Conservation (phyloP, 148 eudicot genomes). For the Mesembryanthemum crystallinum region DNA sequence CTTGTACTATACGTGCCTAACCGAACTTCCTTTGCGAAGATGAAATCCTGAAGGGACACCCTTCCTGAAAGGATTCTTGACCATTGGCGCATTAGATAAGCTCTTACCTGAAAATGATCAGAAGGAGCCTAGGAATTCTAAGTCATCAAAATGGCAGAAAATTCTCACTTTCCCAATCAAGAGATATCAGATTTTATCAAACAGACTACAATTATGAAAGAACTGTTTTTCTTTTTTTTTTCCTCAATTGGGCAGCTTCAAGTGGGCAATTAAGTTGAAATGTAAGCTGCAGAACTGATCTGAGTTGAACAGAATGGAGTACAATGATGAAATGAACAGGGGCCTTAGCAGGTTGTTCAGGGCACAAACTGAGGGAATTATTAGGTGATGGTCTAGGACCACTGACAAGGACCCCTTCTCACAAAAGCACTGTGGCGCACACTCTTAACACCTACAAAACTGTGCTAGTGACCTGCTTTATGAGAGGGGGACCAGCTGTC, state of each 20-base stretch:
- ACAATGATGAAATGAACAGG: no score
- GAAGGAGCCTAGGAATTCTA: not conserved
- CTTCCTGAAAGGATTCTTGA: constrained; percentile 74
- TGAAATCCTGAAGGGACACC: constrained; percentile 76
- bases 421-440: no score
- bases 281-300: no score
- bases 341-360: not conserved
- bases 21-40: constrained; percentile 96
- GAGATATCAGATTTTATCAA: not conserved
- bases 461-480: no score
- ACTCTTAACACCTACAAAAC: no score
- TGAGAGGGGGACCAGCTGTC: no score
- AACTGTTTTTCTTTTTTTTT: not conserved
- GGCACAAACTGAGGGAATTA: not conserved
- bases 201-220: not conserved
- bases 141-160: not conserved
- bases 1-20: constrained; percentile 78
- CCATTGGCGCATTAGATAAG: constrained; percentile 84
- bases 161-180: not conserved
- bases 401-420: no score
- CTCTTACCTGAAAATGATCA: constrained; percentile 52
- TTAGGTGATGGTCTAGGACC: not conserved
- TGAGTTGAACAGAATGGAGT: no score
- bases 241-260: not conserved
- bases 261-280: no score